Evolutionary conservation across 441 rosid genomes (phyloP), one percentile per base, ranked within the genome.

Genomic region (Jatropha podagrica): DNA sequence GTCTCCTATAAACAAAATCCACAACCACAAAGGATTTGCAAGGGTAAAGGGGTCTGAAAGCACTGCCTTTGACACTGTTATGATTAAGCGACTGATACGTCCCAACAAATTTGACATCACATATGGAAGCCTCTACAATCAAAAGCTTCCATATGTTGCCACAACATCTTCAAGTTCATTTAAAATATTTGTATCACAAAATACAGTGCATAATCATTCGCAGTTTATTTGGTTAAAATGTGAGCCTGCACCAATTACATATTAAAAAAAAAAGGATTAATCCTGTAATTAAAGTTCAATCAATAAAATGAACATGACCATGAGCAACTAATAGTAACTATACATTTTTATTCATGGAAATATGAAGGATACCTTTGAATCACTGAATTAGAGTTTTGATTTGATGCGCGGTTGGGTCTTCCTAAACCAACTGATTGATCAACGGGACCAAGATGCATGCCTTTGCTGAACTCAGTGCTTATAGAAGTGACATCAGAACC

Each of bases 391-490:
- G 90, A 83, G 76, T 85, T 84, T 3, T 88, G 76, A 80, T 80
- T 81, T 32, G 90, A 79, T 37, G 84, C 69, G 60, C 40, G 76
- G 80, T 80, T 86, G 59, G 79, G 67, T 81, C 90, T 86, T 76
- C 86, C 81, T 55, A 81, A 78, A 78, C 83, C 89, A 72, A 71
- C 83, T 63, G 81, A 75, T 72, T 87, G 78, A 78, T 90, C 89
- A 71, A 86, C 78, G 38, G 91, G 80, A 78, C 88, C 84, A 54
- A 97, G 87, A 77, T 85, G 96, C 96, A 93, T 83, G 81, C 80
- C 89, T 85, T 86, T 89, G 85, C 84, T 86, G 75, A 95, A 91
- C 73, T 90, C 97, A 63, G 86, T 76, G 76, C 86, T 79, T 76
- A 95, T 37, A 78, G 72, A 80, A 80, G 81, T 83, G 81, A 81